phyloP scores from a whole-genome alignment of 2,329 filamentous ascomycete genomes.

The Ascosphaera apis region DNA sequence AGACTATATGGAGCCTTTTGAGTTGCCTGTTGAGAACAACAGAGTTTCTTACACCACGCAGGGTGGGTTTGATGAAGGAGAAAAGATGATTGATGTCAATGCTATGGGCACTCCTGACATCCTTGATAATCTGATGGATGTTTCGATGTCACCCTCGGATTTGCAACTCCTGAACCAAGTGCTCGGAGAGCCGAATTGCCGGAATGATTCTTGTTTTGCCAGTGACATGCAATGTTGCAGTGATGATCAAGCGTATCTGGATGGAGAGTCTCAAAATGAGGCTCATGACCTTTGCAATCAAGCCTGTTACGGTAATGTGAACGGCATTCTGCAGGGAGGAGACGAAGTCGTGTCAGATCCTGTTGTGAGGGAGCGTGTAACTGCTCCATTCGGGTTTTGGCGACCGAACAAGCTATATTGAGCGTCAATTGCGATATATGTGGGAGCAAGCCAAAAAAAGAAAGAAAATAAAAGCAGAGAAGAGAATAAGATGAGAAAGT shows the following conservation, averaged over 20 bases:
- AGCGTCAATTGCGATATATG: not conserved
- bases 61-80: no score
- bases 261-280: no score
- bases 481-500: no score
- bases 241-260: not conserved
- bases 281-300: no score
- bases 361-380: not conserved
- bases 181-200: not conserved
- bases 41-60: no score
- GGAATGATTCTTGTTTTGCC: not conserved
- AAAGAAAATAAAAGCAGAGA: not conserved
- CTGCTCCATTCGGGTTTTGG: conserved; percentile 1
- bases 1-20: no score
- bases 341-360: not conserved
- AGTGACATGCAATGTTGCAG: not conserved
- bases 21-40: no score
- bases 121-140: not conserved
- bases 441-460: not conserved
- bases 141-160: not conserved
- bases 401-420: conserved; percentile 4
- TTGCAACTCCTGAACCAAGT: not conserved
- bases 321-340: not conserved
- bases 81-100: not conserved
- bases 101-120: not conserved
- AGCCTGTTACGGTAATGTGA: no score